These are phyloP conservation scores for Trichomonascus vanleenenianus DNA, from an alignment of 805 yeast species.

Conservation along the genomic window DNA sequence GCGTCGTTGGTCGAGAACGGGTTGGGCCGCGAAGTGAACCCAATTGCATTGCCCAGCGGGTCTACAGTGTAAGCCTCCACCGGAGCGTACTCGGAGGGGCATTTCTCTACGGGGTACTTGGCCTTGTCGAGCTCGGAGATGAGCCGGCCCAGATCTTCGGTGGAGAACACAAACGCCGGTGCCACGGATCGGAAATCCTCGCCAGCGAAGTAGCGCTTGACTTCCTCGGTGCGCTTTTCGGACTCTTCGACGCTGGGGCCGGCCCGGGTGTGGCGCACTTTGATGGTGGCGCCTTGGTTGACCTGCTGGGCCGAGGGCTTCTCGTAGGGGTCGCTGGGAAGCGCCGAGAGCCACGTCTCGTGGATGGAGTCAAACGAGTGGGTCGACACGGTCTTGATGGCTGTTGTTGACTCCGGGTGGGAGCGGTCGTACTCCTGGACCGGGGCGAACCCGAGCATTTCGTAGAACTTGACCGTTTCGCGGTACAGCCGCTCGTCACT, in stretches of 20 bases:
- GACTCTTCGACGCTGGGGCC: conserved; percentile 14
- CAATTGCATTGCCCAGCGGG: conserved; percentile 76
- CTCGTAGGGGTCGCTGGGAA: conserved; percentile 14
- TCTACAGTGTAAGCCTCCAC: conserved; percentile 69
- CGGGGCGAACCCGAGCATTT: conserved; percentile 31
- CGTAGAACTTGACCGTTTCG: conserved; percentile 50
- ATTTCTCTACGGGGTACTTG: conserved; percentile 37
- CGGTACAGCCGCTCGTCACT: conserved; percentile 37
- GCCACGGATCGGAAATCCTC: conserved; percentile 45
- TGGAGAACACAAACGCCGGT: conserved; percentile 40
- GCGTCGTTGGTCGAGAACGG: conserved; percentile 19
- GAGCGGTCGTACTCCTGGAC: conserved; percentile 30
- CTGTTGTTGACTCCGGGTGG: conserved; percentile 19
- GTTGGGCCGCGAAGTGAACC: conserved; percentile 52
- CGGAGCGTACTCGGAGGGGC: conserved; percentile 63
- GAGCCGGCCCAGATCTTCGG: conserved; percentile 30
- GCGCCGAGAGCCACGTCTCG: conserved; percentile 26
- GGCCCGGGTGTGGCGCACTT: conserved; percentile 24
- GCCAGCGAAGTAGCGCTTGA: conserved; percentile 13
- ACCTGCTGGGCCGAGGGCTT: not conserved
- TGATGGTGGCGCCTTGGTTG: conserved; percentile 24
- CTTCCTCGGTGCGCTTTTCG: conserved; percentile 15
- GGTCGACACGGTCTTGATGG: conserved; percentile 20
- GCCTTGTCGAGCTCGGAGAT: conserved; percentile 15
- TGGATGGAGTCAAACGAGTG: conserved; percentile 18